Conservation (phyloP, 805 yeast species). For the Lipomyces sp. region DNA sequence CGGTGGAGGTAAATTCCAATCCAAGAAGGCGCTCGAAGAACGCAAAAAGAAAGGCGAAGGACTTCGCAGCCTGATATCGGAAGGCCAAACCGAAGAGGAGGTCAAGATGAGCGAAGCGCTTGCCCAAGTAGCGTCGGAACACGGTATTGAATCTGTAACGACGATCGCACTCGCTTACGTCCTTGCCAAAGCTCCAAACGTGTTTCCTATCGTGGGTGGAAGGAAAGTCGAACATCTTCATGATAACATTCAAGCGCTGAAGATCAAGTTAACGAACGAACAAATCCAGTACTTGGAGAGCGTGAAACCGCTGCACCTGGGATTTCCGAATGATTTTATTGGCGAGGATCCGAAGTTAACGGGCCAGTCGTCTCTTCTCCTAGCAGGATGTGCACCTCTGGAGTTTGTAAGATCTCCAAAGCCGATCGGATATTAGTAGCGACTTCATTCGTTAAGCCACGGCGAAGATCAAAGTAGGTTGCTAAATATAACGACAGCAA, state of each 20-base stretch:
- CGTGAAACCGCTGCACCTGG: slow-evolving; percentile 35
- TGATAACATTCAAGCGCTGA: slow-evolving; percentile 37
- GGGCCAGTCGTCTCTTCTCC: neutral
- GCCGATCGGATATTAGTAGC: neutral
- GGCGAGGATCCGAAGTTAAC: slow-evolving; percentile 14
- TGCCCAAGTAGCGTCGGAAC: slow-evolving; percentile 36
- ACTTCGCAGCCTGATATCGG: slow-evolving; percentile 14
- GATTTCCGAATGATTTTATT: slow-evolving; percentile 35
- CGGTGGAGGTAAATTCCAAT: slow-evolving; percentile 40
- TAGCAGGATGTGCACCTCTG: slow-evolving; percentile 8
- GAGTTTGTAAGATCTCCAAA: slow-evolving; percentile 1
- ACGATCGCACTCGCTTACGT: slow-evolving; percentile 40
- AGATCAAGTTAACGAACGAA: slow-evolving; percentile 32
- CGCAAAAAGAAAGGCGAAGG: slow-evolving; percentile 33
- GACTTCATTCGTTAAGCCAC: too few relatives aligned
- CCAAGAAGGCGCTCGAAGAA: slow-evolving; percentile 36
- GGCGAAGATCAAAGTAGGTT: too few relatives aligned
- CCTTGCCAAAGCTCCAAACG: slow-evolving; percentile 35
- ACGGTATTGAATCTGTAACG: slow-evolving; percentile 19
- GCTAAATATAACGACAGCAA: too few relatives aligned
- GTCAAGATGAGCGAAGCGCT: slow-evolving; percentile 36
- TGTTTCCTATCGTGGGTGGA: slow-evolving; percentile 41
- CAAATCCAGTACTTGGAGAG: slow-evolving; percentile 33
- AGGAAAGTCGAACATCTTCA: slow-evolving; percentile 38
- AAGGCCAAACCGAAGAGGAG: slow-evolving; percentile 32